Evolutionary conservation across 2,329 filamentous ascomycete genomes (phyloP).

Genomic region (Calcarisporium arbuscula): DNA sequence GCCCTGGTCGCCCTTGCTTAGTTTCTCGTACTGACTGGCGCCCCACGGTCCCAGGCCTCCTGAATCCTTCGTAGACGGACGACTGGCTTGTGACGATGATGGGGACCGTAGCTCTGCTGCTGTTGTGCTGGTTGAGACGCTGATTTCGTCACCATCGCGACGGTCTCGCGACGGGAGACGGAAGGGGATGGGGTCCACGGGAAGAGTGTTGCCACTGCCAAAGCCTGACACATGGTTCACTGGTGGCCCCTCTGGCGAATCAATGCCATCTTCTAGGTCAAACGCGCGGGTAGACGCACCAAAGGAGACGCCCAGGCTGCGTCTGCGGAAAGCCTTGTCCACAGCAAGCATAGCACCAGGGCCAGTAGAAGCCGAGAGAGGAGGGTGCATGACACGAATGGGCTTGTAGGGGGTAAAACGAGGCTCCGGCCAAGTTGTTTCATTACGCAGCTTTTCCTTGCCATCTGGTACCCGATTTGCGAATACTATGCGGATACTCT

Average conservation of each 20-base stretch:
- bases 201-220: conserved; percentile 24
- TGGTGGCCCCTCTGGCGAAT: conserved; percentile 2
- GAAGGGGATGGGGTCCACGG: conserved; percentile 48
- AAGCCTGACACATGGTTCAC: conserved; percentile 8
- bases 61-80: conserved; percentile 30
- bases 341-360: conserved; percentile 45
- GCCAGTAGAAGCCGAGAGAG: conserved; percentile 28
- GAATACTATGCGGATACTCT: conserved; percentile 88
- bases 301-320: conserved; percentile 46
- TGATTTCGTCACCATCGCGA: conserved; percentile 23
- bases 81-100: conserved; percentile 21
- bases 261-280: conserved; percentile 24
- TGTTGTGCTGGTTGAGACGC: conserved; percentile 18
- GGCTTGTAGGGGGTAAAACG: conserved; percentile 81
- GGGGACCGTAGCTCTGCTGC: conserved; percentile 17
- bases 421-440: conserved; percentile 84
- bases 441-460: conserved; percentile 85
- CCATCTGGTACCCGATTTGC: conserved; percentile 94
- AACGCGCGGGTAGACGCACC: conserved; percentile 24
- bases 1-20: conserved; percentile 57
- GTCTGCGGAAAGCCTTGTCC: conserved; percentile 53
- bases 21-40: conserved; percentile 54
- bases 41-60: conserved; percentile 21
- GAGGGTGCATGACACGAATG: conserved; percentile 43
- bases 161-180: conserved; percentile 27